Conservation (phyloP, 805 yeast genomes). For the Wickerhamiella dianesei region DNA sequence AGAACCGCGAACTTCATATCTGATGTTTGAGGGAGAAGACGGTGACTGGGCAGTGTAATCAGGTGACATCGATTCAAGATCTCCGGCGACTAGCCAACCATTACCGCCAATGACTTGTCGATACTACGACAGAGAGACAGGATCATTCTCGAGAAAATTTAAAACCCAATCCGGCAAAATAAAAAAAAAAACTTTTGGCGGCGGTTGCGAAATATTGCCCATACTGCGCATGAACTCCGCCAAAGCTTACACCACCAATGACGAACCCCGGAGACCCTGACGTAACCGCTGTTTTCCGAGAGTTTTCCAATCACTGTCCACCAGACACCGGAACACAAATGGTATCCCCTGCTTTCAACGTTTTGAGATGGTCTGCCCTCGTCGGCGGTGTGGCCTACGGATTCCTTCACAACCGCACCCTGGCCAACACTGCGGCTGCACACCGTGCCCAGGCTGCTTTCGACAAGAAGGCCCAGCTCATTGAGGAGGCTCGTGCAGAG, state of each 20-base stretch:
- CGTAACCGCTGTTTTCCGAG: slow-evolving; percentile 3
- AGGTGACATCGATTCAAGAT: no score
- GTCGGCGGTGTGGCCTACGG: slow-evolving; percentile 85
- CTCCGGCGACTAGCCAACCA: no score
- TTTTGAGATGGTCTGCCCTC: slow-evolving; percentile 79
- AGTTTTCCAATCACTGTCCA: slow-evolving; percentile 2
- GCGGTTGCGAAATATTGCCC: no score
- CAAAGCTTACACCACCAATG: not conserved
- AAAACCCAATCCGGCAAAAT: no score
- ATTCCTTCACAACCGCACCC: slow-evolving; percentile 62
- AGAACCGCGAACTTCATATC: not conserved
- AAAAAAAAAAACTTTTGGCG: no score
- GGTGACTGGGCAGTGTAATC: no score
- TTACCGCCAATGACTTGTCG: no score
- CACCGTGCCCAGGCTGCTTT: slow-evolving; percentile 45
- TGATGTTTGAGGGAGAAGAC: no score
- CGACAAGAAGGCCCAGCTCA: slow-evolving; percentile 56
- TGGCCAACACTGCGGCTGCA: slow-evolving; percentile 47
- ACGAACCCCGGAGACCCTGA: slow-evolving; percentile 5
- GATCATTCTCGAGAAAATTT: no score
- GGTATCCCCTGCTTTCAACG: slow-evolving; percentile 20
- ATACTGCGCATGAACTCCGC: no score
- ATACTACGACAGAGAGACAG: no score
- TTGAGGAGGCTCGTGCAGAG: slow-evolving; percentile 79
- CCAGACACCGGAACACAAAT: slow-evolving; percentile 3